Base-by-base conservation (phyloP, 352 stramenopile genomes). In the Phytophthora melonis region DNA sequence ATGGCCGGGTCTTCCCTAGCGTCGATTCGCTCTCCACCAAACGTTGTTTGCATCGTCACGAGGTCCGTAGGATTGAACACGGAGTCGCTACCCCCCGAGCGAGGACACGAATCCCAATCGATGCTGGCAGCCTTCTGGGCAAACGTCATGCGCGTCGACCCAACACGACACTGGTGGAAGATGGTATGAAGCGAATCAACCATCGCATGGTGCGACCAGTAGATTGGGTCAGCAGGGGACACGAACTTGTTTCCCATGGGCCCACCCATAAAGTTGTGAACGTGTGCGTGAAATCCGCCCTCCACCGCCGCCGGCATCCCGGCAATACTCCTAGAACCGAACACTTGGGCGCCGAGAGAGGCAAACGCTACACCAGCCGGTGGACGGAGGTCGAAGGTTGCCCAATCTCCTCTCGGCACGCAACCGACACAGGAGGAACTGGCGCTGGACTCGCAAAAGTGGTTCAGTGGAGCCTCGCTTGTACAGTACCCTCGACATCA, bases 181-280 rank as follows among this genome's bases (percentile, higher is more conserved):
- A 91, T 77, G 14, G 72, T 74, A 58, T 90, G 83, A 19, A 93
- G 74, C 19, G 80, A 43, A 60, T 92, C 86, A 14, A 93, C 72
- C 70, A 79, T 86, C 1, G 81, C 69, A 67, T 93, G 86, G 56
- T 90, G 81, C 19, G 82, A 91, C 72, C 74, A 93, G 64, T 92
- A 93, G 11, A 93, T 75, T 14, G 84, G 82, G 45, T 92, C 86
- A 2, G 72, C 50, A 0, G 84, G 79, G 14, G 82, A 83, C 19
- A 68, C 41, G 30, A 83, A 72, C 27, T 65, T 71, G 4, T 23
- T 53, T 47, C 39, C 39, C 79, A 93, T 92, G 14, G 64, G 58
- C 3, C 63, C 53, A 23, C 52, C 77, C 3, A 93, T 58, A n/a
- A 59, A 49, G n/a, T 27, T 63, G 70, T 91, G 81, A 3, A 91